These are phyloP conservation scores for Ballota nigra DNA, from an alignment of 257 asterid genomes.

Conservation along the genomic window DNA sequence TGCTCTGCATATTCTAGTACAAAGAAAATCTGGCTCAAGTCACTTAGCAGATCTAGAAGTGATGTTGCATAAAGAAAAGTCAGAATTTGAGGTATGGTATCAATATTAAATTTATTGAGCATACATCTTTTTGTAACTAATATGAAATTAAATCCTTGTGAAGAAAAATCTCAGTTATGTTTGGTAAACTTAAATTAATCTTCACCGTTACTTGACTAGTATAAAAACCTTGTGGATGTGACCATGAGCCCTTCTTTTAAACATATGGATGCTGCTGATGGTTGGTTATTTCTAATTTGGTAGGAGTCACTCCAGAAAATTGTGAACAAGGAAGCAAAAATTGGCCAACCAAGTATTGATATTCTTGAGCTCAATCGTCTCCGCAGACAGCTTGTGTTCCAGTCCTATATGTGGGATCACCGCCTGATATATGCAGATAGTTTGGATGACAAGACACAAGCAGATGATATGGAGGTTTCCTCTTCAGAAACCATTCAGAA, in stretches of 20 bases:
- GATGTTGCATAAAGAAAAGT: conserved; percentile 73
- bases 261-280: conserved; percentile 25
- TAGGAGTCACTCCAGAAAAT: conserved; percentile 69
- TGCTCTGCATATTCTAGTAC: conserved; percentile 59
- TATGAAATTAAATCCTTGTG: background rate
- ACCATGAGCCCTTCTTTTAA: background rate
- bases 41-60: conserved; percentile 66
- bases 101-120: conserved; percentile 13
- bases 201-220: background rate
- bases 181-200: background rate
- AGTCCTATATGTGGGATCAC: conserved; percentile 83
- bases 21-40: conserved; percentile 43
- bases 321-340: conserved; percentile 46
- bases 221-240: too few relatives aligned
- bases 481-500: conserved; percentile 43
- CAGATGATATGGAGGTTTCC: conserved; percentile 32
- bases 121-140: conserved; percentile 1
- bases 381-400: conserved; percentile 69
- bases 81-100: conserved; percentile 69
- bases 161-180: background rate
- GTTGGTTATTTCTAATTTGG: conserved; percentile 17
- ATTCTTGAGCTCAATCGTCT: conserved; percentile 84
- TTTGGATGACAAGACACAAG: conserved; percentile 36
- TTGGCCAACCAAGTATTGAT: conserved; percentile 60
- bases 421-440: conserved; percentile 59